Base-by-base conservation (phyloP, 495 filamentous ascomycete genomes). In the Aspergillus sclerotioniger region DNA sequence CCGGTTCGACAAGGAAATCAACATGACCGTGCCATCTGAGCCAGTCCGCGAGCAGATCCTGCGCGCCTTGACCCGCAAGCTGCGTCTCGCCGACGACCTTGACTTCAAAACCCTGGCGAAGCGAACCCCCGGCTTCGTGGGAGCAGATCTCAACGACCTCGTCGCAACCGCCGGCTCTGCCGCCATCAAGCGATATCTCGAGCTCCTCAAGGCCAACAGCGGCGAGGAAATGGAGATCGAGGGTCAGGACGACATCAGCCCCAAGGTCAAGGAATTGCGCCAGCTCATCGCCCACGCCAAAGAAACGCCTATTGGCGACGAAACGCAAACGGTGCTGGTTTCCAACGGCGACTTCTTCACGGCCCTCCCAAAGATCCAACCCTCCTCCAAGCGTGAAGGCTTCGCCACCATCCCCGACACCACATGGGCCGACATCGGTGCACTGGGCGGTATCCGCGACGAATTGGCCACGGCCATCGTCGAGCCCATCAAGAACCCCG, bases 381-480 rank as follows among this genome's bases (percentile, higher is more conserved):
- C 94, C 4, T 96, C 92, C 1, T 89, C 91, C 17, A 95, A 96
- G 67, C 87, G 94, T 16, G 95, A 98, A 77, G 94, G 94, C 58
- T 98, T 98, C 72, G 91, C 92, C 28, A 96, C 92, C 1, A 91
- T 98, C 45, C 94, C 94, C n/a, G 90, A 96, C 68, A 96, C 92
- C 7, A 96, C 91, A 1, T 98, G 93, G 94, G 78, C 84, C 33
- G 87, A 97, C 66, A 92, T 98, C 54, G 94, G 94, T 50, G 94
- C 94, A 5, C 80, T 98, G 15, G 73, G 85, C 31, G 80, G 81
- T 17, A 85, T 96, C 8, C 87, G 95, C 39, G 84, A 92, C 54
- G 86, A 95, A 63, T 84, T 98, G 7, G 80, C 88, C 51, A 89
- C 88, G 57, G 90, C 91, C 25, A 95, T 98, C 63, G 91, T 98